Conservation (phyloP, 495 filamentous ascomycete genomes). For the Cryomyces minteri region DNA sequence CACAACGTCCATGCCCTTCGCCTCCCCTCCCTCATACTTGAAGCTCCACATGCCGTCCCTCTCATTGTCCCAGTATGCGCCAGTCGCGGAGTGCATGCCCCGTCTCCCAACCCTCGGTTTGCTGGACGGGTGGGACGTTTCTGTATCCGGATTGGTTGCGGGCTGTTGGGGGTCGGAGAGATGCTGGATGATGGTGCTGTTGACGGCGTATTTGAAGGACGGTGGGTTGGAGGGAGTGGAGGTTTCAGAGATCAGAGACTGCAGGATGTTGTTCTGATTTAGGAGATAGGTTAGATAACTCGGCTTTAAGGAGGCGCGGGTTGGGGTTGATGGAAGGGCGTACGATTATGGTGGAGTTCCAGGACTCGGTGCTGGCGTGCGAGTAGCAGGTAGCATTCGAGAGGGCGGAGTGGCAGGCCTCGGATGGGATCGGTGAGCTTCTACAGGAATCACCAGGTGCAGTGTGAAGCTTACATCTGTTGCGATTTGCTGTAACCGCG, state of each 20-base stretch:
- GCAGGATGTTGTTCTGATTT: conserved; percentile 63
- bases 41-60: conserved; percentile 95
- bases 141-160: background rate
- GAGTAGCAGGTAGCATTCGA: conserved; percentile 56
- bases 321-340: conserved; percentile 13
- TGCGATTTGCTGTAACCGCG: conserved; percentile 67
- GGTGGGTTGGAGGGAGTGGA: conserved; percentile 22
- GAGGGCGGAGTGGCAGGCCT: conserved; percentile 75
- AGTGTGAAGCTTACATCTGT: conserved; percentile 43
- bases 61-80: conserved; percentile 95
- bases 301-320: background rate
- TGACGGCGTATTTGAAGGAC: conserved; percentile 78
- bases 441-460: background rate
- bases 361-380: conserved; percentile 55
- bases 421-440: conserved; percentile 4
- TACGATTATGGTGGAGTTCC: conserved; percentile 91
- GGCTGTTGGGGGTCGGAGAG: conserved; percentile 17
- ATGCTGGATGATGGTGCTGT: conserved; percentile 97
- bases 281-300: background rate
- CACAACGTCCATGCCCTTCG: conserved; percentile 78
- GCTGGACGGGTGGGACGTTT: background rate
- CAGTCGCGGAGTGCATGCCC: conserved; percentile 90
- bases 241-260: conserved; percentile 67
- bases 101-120: conserved; percentile 49
- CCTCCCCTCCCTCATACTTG: conserved; percentile 76